These are phyloP conservation scores for Microthlaspi erraticum DNA, from an alignment of 345 rosid species.

Conservation along the genomic window DNA sequence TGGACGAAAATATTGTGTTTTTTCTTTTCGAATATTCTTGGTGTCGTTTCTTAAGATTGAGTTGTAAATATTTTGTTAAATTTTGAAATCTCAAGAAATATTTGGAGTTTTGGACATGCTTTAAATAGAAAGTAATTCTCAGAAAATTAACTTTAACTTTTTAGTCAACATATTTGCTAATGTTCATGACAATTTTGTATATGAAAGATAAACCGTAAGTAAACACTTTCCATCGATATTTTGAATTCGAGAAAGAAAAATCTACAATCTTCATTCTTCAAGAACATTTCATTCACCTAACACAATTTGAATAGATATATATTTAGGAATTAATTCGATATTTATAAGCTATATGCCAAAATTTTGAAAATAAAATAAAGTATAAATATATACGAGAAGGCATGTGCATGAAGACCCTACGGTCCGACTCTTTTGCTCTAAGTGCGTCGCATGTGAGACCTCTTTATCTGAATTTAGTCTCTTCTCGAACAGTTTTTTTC, in stretches of 20 bases:
- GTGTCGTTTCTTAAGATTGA: slow-evolving; percentile 18
- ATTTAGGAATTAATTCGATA: slow-evolving; percentile 10
- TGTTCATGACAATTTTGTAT: background rate
- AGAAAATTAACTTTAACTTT: background rate
- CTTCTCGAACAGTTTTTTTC: slow-evolving; percentile 34
- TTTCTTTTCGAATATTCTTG: background rate
- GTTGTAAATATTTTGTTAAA: slow-evolving; percentile 15
- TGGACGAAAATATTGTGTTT: slow-evolving; percentile 10
- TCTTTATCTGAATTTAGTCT: slow-evolving; percentile 45
- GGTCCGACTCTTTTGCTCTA: slow-evolving; percentile 41
- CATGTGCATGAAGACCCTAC: slow-evolving; percentile 49
- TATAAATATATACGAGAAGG: slow-evolving; percentile 39
- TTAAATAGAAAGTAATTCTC: background rate
- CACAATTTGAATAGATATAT: background rate
- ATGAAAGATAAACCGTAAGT: background rate
- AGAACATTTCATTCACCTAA: slow-evolving; percentile 11
- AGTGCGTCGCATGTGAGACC: slow-evolving; percentile 49
- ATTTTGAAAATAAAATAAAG: slow-evolving; percentile 1
- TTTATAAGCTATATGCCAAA: slow-evolving; percentile 35
- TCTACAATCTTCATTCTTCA: background rate
- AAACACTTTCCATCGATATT: background rate
- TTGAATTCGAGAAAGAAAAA: background rate
- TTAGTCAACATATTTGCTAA: background rate
- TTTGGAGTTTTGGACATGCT: background rate
- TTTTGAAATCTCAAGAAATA: background rate